A percentile compares a stretch with the other conserved stretches of the same genome.
phyloP scores from a whole-genome alignment of 1,284 basidiomycete genomes.

The Stereum hirsutum region DNA sequence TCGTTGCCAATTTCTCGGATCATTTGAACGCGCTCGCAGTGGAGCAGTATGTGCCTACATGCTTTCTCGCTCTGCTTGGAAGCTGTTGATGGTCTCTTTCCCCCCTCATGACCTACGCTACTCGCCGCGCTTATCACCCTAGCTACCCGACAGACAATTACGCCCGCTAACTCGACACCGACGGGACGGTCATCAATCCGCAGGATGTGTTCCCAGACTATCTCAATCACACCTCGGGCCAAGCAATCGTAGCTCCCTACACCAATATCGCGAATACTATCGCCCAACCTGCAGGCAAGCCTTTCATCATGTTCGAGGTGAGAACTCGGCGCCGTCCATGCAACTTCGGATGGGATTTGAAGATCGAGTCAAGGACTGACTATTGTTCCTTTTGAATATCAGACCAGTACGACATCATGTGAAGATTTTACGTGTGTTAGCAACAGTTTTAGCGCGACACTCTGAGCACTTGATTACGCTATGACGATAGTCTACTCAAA shows the following conservation, averaged over 20 bases:
- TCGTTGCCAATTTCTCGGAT: slow-evolving; percentile 36
- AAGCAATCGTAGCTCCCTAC: slow-evolving; percentile 39
- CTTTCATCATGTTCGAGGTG: slow-evolving; percentile 47
- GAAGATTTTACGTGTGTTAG: slow-evolving; percentile 46
- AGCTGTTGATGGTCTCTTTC: neutral
- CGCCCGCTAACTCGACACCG: slow-evolving; percentile 38
- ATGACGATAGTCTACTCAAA: slow-evolving; percentile 35
- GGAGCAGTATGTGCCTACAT: slow-evolving; percentile 35
- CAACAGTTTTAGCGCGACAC: slow-evolving; percentile 35
- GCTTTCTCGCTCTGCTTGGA: neutral
- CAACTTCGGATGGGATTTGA: no score
- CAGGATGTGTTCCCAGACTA: slow-evolving; percentile 47
- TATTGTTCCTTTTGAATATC: no score
- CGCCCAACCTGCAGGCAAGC: slow-evolving; percentile 38
- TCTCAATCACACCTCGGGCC: slow-evolving; percentile 46
- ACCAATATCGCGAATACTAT: slow-evolving; percentile 34
- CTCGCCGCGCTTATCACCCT: neutral
- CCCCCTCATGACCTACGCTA: neutral
- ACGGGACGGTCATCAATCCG: slow-evolving; percentile 28
- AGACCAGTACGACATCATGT: slow-evolving; percentile 48
- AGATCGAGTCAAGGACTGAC: no score
- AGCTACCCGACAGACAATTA: slow-evolving; percentile 55
- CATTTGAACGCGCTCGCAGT: slow-evolving; percentile 42
- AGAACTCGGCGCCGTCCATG: no score
- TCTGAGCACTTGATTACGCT: slow-evolving; percentile 59